Percentiles rank a stretch among this genome's conserved stretches.
Conservation (phyloP, 805 yeast species). For the Spathaspora girioi region DNA sequence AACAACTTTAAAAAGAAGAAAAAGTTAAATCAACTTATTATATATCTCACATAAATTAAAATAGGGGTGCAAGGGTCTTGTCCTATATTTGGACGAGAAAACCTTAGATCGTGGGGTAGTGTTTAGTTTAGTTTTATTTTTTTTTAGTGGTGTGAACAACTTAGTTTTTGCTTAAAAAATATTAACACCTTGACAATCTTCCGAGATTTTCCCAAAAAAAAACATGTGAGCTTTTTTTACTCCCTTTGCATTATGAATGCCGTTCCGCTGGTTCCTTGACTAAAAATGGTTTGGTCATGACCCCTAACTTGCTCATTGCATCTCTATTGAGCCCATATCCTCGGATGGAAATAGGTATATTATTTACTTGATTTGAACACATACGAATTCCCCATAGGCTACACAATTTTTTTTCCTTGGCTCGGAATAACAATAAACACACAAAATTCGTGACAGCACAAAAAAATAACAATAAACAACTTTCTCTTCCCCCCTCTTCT, state of each 20-base stretch:
- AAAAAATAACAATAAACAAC: not conserved
- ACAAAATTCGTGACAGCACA: too few relatives aligned
- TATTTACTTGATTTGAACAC: too few relatives aligned
- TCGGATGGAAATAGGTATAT: too few relatives aligned
- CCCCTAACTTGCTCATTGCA: not conserved
- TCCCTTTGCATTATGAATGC: not conserved
- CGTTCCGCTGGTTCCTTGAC: too few relatives aligned
- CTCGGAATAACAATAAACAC: too few relatives aligned
- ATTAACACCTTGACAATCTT: not conserved
- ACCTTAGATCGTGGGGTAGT: not conserved
- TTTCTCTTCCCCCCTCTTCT: not conserved
- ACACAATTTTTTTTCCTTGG: too few relatives aligned
- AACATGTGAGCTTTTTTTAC: not conserved
- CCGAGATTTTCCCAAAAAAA: not conserved
- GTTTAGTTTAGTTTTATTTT: not conserved
- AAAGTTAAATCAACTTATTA: not conserved
- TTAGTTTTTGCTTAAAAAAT: not conserved
- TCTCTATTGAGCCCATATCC: too few relatives aligned
- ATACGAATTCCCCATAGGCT: too few relatives aligned
- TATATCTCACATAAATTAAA: not conserved
- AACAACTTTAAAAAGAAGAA: not conserved
- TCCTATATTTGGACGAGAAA: not conserved
- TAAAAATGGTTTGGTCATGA: not conserved
- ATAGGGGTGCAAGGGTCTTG: not conserved
- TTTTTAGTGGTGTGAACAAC: not conserved